Evolutionary conservation across 2,329 filamentous ascomycete species (phyloP).

Genomic region (Ophiostoma pallidulum): DNA sequence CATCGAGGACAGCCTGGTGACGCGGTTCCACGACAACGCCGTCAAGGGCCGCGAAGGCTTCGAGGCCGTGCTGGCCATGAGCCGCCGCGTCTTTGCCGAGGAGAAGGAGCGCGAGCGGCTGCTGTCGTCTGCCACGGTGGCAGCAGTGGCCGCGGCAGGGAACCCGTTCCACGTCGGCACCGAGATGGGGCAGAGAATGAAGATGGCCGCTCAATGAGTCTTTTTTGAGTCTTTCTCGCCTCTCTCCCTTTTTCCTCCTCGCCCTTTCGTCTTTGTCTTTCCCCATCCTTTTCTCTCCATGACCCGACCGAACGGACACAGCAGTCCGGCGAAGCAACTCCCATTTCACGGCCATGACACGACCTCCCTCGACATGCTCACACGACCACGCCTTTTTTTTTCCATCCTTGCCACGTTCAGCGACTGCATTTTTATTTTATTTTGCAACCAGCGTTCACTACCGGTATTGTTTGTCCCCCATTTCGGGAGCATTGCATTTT

Average conservation of each 20-base stretch:
- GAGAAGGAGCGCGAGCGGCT: slow-evolving; percentile 57
- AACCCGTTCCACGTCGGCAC: slow-evolving; percentile 14
- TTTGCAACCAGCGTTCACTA: background rate
- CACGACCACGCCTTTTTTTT: no score
- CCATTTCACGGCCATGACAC: background rate
- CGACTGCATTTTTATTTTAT: background rate
- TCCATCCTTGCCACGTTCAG: no score
- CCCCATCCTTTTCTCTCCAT: no score
- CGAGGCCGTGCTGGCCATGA: slow-evolving; percentile 89
- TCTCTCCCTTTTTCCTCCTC: background rate
- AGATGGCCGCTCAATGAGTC: slow-evolving; percentile 4
- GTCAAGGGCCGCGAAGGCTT: slow-evolving; percentile 87
- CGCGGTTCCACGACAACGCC: slow-evolving; percentile 86
- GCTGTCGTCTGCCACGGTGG: slow-evolving; percentile 15
- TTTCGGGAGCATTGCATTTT: slow-evolving; percentile 3
- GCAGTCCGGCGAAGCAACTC: no score
- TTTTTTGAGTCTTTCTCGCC: no score
- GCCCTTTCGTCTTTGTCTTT: background rate
- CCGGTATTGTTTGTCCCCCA: background rate
- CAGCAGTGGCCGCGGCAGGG: slow-evolving; percentile 15
- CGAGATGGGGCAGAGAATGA: slow-evolving; percentile 1
- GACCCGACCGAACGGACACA: no score
- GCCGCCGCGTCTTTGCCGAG: slow-evolving; percentile 80
- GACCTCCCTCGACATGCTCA: background rate
- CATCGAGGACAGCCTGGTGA: slow-evolving; percentile 83